Conservation (phyloP, 2,329 filamentous ascomycete species). For the Aotearoamyces nothofagi region DNA sequence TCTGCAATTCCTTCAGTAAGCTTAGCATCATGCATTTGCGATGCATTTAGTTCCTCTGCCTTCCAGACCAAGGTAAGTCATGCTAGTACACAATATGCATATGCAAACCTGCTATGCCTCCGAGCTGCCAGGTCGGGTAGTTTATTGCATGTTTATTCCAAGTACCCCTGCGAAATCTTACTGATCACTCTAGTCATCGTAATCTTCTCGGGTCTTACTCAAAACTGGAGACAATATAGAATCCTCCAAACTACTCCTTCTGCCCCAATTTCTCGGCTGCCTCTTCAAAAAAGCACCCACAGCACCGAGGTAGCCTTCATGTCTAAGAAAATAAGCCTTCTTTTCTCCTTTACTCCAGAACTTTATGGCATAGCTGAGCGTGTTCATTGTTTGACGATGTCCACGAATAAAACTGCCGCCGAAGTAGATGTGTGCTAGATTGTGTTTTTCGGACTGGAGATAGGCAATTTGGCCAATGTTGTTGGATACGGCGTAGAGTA, state of each 20-base stretch:
- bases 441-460: conserved; percentile 90
- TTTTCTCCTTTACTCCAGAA: conserved; percentile 94
- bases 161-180: too few relatives aligned
- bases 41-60: too few relatives aligned
- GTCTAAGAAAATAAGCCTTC: conserved; percentile 88
- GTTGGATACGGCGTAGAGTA: conserved; percentile 92
- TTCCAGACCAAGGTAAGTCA: too few relatives aligned
- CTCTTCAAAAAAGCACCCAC: conserved; percentile 90
- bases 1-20: too few relatives aligned
- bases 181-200: too few relatives aligned
- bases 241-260: conserved; percentile 48
- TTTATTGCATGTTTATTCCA: too few relatives aligned
- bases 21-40: too few relatives aligned
- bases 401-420: conserved; percentile 93
- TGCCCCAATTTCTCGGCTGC: conserved; percentile 82
- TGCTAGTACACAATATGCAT: too few relatives aligned
- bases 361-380: conserved; percentile 86
- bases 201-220: too few relatives aligned
- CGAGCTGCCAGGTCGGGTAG: too few relatives aligned
- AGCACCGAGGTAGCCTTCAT: conserved; percentile 88
- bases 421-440: conserved; percentile 88
- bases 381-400: conserved; percentile 96
- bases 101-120: too few relatives aligned
- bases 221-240: too few relatives aligned
- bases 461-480: conserved; percentile 98